phyloP scores from a whole-genome alignment of 768 basidiomycete genomes.

The Agaricus bisporus region DNA sequence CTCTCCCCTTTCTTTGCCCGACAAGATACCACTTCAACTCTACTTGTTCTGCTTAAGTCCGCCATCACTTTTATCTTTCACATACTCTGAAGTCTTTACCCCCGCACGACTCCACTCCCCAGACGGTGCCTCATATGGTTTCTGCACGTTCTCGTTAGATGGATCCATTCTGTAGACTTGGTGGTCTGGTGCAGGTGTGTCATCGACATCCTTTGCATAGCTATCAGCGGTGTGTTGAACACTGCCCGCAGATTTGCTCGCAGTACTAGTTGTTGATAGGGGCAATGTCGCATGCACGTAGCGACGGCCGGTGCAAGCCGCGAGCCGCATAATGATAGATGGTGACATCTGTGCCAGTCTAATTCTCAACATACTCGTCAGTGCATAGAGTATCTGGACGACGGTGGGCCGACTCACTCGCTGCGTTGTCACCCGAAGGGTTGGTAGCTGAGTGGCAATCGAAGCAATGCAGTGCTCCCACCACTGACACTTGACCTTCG shows the following conservation, averaged over 20 bases:
- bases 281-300: neutral
- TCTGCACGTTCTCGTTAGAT: slow-evolving; percentile 15
- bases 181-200: slow-evolving; percentile 12
- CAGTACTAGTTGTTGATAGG: neutral
- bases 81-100: slow-evolving; percentile 1
- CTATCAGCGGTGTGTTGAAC: slow-evolving; percentile 15
- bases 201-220: slow-evolving; percentile 18
- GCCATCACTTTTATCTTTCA: neutral
- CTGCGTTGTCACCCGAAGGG: neutral
- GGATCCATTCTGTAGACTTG: slow-evolving; percentile 18
- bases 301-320: neutral
- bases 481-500: neutral
- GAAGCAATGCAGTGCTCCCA: neutral
- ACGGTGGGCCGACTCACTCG: neutral
- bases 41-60: neutral
- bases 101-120: slow-evolving; percentile 9
- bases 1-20: neutral
- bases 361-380: neutral
- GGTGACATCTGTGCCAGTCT: neutral
- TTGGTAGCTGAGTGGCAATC: neutral
- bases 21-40: neutral
- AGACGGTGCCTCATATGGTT: slow-evolving; percentile 11
- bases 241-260: neutral
- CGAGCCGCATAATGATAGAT: neutral
- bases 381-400: neutral